These are phyloP conservation scores for Durotheca rogersii DNA, from an alignment of 495 filamentous ascomycete species.

Conservation along the genomic window DNA sequence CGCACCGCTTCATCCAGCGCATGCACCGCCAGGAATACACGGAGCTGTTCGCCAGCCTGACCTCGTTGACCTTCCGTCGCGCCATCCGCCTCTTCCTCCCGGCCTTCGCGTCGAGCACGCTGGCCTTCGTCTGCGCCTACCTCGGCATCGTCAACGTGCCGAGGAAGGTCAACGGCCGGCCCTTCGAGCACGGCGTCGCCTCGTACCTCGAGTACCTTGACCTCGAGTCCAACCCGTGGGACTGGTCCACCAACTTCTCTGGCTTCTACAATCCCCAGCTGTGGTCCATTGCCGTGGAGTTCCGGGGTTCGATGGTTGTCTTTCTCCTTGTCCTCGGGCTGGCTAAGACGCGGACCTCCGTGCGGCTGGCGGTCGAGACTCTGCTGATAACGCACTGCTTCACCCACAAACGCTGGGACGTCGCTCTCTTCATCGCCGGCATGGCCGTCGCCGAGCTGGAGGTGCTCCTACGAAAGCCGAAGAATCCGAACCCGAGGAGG, in stretches of 20 bases:
- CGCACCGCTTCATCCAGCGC: conserved; percentile 54
- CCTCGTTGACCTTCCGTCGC: conserved; percentile 63
- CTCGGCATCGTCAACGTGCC: conserved; percentile 48
- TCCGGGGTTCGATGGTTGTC: conserved; percentile 50
- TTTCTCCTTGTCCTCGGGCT: conserved; percentile 44
- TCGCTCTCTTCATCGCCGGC: conserved; percentile 49
- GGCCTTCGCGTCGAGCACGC: conserved; percentile 52
- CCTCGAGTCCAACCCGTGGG: conserved; percentile 38
- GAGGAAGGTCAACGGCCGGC: conserved; percentile 28
- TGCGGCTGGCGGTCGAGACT: conserved; percentile 38
- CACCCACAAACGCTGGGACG: conserved; percentile 45
- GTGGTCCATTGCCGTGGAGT: conserved; percentile 55
- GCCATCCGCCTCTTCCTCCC: conserved; percentile 62
- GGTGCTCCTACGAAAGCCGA: conserved; percentile 35
- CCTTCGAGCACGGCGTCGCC: conserved; percentile 38
- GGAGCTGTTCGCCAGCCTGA: conserved; percentile 40
- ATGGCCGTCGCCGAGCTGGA: conserved; percentile 47
- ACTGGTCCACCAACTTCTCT: conserved; percentile 27
- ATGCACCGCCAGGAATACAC: conserved; percentile 36
- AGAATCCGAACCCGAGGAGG: conserved; percentile 14
- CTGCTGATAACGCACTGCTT: conserved; percentile 38
- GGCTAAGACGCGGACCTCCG: conserved; percentile 35
- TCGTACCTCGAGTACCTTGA: conserved; percentile 39
- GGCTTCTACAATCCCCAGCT: conserved; percentile 46
- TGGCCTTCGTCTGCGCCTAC: conserved; percentile 57